phyloP scores from a whole-genome alignment of 2,329 filamentous ascomycete species.

The Ceratocystiopsis brevicomis region DNA sequence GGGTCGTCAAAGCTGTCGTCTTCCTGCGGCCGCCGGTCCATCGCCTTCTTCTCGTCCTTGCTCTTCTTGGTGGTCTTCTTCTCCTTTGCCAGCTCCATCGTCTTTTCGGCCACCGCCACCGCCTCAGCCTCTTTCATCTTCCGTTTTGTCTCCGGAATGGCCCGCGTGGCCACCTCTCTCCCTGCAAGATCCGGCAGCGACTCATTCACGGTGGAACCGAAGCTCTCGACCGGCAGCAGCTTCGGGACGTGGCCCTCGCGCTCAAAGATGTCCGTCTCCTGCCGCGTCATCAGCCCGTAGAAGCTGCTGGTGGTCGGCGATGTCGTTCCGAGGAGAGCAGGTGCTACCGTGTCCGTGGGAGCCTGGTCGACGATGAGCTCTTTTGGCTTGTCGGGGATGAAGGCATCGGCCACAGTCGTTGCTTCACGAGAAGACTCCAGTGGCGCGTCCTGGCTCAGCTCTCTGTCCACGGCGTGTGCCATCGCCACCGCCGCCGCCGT shows the following conservation, averaged over 20 bases:
- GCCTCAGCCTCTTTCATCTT: too few relatives aligned
- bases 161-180: slow-evolving; percentile 2
- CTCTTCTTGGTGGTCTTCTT: slow-evolving; percentile 10
- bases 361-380: slow-evolving; percentile 3
- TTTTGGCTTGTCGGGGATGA: too few relatives aligned
- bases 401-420: background rate
- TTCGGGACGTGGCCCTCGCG: slow-evolving; percentile 15
- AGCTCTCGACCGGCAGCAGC: slow-evolving; percentile 13
- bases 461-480: background rate
- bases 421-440: background rate
- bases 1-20: slow-evolving; percentile 28
- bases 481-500: background rate
- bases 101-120: background rate
- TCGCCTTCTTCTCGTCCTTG: slow-evolving; percentile 18
- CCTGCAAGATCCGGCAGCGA: slow-evolving; percentile 3
- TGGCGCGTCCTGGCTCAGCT: too few relatives aligned
- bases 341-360: slow-evolving; percentile 7
- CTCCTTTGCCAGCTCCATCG: background rate
- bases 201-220: slow-evolving; percentile 8
- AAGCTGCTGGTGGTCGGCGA: slow-evolving; percentile 10
- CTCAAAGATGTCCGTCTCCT: slow-evolving; percentile 12
- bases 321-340: slow-evolving; percentile 2
- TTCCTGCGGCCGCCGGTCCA: slow-evolving; percentile 19
- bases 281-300: slow-evolving; percentile 13
- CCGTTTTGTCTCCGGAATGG: too few relatives aligned